Conservation (phyloP, 176 grass and related monocot species). For the Phoenix dactylifera region DNA sequence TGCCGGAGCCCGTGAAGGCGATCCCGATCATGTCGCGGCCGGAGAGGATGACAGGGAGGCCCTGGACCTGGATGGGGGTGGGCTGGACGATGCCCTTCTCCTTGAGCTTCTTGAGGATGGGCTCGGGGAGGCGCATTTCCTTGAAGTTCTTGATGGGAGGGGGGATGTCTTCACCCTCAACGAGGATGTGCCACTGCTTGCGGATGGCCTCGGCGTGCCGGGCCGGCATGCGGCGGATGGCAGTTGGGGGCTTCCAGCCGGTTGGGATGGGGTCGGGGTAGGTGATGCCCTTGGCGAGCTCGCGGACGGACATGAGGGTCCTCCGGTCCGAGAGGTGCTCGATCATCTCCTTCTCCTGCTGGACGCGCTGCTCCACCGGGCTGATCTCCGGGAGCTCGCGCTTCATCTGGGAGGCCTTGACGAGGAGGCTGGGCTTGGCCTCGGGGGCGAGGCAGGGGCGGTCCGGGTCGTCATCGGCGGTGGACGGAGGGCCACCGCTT, state of each 20-base stretch:
- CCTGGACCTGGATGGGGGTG: slow-evolving; percentile 96
- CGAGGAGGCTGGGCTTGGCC: slow-evolving; percentile 45
- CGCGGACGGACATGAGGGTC: slow-evolving; percentile 64
- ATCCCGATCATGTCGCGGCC: slow-evolving; percentile 92
- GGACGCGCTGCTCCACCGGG: slow-evolving; percentile 38
- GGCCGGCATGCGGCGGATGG: slow-evolving; percentile 39
- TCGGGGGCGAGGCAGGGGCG: slow-evolving; percentile 9
- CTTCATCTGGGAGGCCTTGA: slow-evolving; percentile 50
- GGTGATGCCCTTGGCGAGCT: slow-evolving; percentile 69
- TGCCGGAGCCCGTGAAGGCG: slow-evolving; percentile 78
- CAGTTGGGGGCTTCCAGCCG: slow-evolving; percentile 56
- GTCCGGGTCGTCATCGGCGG: slow-evolving; percentile 1
- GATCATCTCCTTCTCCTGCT: slow-evolving; percentile 56
- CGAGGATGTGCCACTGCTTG: slow-evolving; percentile 73
- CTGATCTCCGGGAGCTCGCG: slow-evolving; percentile 47
- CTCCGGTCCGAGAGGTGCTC: slow-evolving; percentile 43
- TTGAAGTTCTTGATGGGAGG: slow-evolving; percentile 61
- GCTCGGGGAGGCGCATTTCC: slow-evolving; percentile 67
- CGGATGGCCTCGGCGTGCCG: slow-evolving; percentile 42
- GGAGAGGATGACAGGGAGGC: slow-evolving; percentile 60
- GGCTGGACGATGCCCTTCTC: slow-evolving; percentile 76
- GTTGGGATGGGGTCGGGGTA: slow-evolving; percentile 47
- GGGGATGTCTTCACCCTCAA: slow-evolving; percentile 66
- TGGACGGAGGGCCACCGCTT: not conserved
- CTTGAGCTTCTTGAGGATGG: slow-evolving; percentile 48